Evolutionary conservation across 345 rosid species (phyloP).

Genomic region (Camelina hispida): DNA sequence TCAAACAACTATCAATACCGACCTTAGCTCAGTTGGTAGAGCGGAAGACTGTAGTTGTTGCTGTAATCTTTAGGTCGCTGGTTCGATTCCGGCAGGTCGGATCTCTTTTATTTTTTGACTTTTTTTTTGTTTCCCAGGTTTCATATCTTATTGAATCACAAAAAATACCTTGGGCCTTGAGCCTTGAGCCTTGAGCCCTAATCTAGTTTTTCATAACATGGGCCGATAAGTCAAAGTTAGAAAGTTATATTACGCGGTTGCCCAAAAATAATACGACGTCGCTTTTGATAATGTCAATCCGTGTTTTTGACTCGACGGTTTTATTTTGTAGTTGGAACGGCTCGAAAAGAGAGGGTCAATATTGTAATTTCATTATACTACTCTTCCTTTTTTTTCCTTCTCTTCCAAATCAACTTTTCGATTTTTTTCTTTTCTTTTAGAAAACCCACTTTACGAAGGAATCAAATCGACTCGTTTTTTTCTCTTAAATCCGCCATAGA

Average conservation of each 20-base stretch:
- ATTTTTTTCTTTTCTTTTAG: background rate
- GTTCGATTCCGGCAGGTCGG: slow-evolving; percentile 33
- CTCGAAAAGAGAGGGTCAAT: slow-evolving; percentile 16
- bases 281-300: background rate
- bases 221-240: background rate
- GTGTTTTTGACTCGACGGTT: slow-evolving; percentile 41
- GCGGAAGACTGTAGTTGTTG: slow-evolving; percentile 80
- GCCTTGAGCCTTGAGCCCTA: slow-evolving; percentile 4
- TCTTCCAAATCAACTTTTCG: too few species aligned
- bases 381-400: too few species aligned
- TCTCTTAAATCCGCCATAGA: slow-evolving; percentile 40
- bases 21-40: slow-evolving; percentile 90
- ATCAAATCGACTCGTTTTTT: slow-evolving; percentile 30
- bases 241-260: slow-evolving; percentile 27
- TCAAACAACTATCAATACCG: background rate
- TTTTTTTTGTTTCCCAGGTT: background rate
- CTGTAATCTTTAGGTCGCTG: slow-evolving; percentile 31
- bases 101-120: background rate
- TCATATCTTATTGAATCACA: background rate
- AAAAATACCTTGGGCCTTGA: background rate
- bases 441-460: slow-evolving; percentile 43
- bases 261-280: background rate
- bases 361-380: background rate
- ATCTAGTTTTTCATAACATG: background rate
- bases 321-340: slow-evolving; percentile 5